Base-by-base conservation (phyloP, 2,329 filamentous ascomycete genomes). In the Neospermospora avenae region DNA sequence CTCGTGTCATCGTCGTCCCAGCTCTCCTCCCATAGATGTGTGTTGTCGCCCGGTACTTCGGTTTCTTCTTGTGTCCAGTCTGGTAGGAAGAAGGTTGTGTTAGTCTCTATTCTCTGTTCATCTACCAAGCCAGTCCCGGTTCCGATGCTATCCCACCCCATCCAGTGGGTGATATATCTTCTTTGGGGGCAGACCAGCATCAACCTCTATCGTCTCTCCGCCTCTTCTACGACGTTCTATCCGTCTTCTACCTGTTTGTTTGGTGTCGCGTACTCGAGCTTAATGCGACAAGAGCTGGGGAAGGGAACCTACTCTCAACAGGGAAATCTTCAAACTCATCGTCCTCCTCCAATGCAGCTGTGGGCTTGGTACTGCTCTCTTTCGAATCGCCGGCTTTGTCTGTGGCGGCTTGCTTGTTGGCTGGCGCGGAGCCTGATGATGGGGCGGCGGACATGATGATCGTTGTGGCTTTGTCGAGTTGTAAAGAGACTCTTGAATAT, bases 301-400 rank as follows among this genome's bases (percentile, higher is more conserved):
- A 10, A 13, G 18, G 3, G 35, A 44, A 72, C 79, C 44, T 77
- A 96, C 95, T 92, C 78, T 99, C 93, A 59, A 96, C 90, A 25
- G 95, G 95, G 73, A 99, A 99, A 76, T 99, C 95, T 75, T 99
- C 95, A 72, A 99, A 99, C 79, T 99, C 95, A 76, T 99, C 95
- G 73, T 99, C 95, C 75, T 99, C 95, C 76, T 96, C 95, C 28
- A 98, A 83, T 60, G 89, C 84, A 76, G 80, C 71, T 77, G 79
- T 73, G 76, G 72, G 71, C 64, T 76, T 74, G 61, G 74, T 70
- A 39, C 77, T 74, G 61, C 74, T 70, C 37, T 77, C 72, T 65
- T 77, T 72, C 70, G 72, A 69, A 66, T 71, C 70, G 72, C 64
- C 60, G 51, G 49, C 64, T 59, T 70, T 70, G 54, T 72, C 67